Base-by-base conservation (phyloP, 176 grass and related monocot genomes). In the Phoenix roebelenii region DNA sequence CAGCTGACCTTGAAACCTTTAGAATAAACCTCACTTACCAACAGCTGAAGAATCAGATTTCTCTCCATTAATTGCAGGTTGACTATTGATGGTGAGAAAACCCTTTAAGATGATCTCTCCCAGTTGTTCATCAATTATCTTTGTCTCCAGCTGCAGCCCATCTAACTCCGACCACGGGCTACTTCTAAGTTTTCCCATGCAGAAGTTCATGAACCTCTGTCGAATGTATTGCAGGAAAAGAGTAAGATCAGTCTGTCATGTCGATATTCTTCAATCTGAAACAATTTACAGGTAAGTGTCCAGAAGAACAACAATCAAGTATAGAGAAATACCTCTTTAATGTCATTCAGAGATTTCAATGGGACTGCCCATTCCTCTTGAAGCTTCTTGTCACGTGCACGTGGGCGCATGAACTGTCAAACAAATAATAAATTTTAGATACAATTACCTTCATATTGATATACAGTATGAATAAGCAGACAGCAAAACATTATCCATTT, bases 81-180 rank as follows among this genome's bases (percentile, higher is more conserved):
- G 89, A 56, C 89, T 95, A 65, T 95, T 95, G 57, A 95, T 95
- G 60, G 89, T 95, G 70, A 95, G 89, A 70, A 88, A 95, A 48
- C 85, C 89, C 64, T 88, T 85, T 50, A 72, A 74, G 75, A 88
- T 95, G 73, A 95, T 75, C 64, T 85, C 80, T 60, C 70, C 85
- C 7, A 95, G 69, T 44, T 89, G 58, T 32, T 85, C 81, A 15
- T 88, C 75, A 48, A 95, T 95, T 74, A 95, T 88, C 61, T 76
- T 89, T 56, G 89, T 85, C 75, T 95, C 89, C 3, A 67, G 80
- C 63, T 84, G 83, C 78, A 94, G 89, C 53, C 83, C 83, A 0
- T 94, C 84, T 71, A 94, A 58, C 64, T 95, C 89, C 50, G 89
- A 94, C 89, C 89, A 95, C 2, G 89, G 85, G 51, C 80, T 89